Evolutionary conservation across 805 yeast species (phyloP), one percentile per base, ranked within the genome.

Genomic region (Pichia membranifaciens): DNA sequence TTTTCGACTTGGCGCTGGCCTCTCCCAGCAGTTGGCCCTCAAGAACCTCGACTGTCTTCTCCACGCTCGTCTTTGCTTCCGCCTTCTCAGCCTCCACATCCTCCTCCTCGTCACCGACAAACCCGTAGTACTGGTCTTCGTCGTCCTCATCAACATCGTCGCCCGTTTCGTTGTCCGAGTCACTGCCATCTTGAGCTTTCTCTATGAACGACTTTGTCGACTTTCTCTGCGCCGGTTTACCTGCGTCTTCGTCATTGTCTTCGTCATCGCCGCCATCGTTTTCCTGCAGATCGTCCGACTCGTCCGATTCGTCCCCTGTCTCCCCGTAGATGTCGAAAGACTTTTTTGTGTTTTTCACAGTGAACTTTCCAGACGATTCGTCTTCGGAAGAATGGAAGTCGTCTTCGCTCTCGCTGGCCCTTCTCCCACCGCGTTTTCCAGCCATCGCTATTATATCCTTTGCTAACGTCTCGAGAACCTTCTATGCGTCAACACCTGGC

Each of bases 1-100:
- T 77, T 41, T 68, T 68, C 25, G 49, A 66, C 58, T 40, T 63
- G 59, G 43, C 59, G 49, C 56, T 72, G 59, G 54, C 48, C 37
- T 40, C 50, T 20, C 50, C 54, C 13, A 35, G 36, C 16, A 50
- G 47, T 22, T 54, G 45, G 16, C 56, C 54, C 18, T 60, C 56
- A n/a, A 55, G 23, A 22, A 39, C 38, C 4, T 51, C 56, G 3
- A 44, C 58, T 7, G 40, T 39, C 17, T 45, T 61, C n/a, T 52
- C 62, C 12, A 47, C 53, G 2, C 52, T 58, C 8, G 54, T 57
- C 5, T 52, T 33, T 7, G 22, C 39, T 20, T 33, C 51, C n/a
- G 43, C 48, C 9, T 51, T 56, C 15, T 54, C 61, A 17, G 44
- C 58, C 9, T 55, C 54, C 18, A 48, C 59, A n/a, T 58, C 61